Percentiles rank a stretch among this genome's conserved stretches.
phyloP scores from a whole-genome alignment of 2,329 filamentous ascomycete genomes.

The Colletotrichum cordylinicola region DNA sequence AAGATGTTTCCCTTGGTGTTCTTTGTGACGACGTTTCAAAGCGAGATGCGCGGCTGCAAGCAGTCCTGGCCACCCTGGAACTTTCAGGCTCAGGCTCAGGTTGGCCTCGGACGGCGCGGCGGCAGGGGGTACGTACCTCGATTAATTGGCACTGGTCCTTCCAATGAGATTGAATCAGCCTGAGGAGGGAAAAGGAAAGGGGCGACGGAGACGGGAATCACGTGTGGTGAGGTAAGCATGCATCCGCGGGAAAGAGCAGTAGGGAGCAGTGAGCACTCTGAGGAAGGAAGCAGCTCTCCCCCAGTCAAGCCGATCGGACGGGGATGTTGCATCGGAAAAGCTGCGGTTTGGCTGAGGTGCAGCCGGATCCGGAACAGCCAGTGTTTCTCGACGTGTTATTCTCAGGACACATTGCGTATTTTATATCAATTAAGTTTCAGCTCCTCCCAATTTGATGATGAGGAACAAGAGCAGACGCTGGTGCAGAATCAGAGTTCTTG shows the following conservation, averaged over 20 bases:
- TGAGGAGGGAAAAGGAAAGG: neutral
- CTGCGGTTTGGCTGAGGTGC: neutral
- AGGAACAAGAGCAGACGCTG: neutral
- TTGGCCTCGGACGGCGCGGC: conserved; percentile 16
- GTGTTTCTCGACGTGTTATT: neutral
- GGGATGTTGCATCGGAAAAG: neutral
- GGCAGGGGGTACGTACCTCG: conserved; percentile 15
- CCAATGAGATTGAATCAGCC: neutral
- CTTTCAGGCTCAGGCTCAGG: conserved; percentile 19
- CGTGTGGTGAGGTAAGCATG: neutral
- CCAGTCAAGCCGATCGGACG: neutral
- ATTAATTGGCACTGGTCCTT: neutral
- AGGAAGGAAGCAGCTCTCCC: neutral
- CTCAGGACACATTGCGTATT: neutral
- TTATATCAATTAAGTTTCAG: neutral
- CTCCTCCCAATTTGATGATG: neutral
- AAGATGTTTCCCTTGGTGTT: neutral
- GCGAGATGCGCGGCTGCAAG: neutral
- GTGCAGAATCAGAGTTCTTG: neutral
- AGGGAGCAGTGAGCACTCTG: neutral
- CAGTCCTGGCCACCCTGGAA: conserved; percentile 22
- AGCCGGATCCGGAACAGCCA: neutral
- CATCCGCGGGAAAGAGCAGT: neutral
- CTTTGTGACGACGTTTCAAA: conserved; percentile 23
- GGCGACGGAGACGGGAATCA: neutral